Evolutionary conservation across 768 basidiomycete species (phyloP).

Genomic region (Russula sp.): DNA sequence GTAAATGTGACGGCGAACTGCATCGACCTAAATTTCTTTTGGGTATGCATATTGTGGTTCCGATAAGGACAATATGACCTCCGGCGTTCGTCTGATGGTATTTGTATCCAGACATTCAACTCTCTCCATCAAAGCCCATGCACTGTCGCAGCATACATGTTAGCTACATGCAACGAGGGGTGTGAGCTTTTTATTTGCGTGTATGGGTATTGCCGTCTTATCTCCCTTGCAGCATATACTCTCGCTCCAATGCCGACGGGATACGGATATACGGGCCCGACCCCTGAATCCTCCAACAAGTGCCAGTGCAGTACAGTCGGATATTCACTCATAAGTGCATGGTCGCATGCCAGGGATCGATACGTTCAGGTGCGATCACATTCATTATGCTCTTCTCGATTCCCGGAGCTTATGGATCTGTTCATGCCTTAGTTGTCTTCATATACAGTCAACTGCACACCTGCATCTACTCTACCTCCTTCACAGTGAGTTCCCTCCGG

Average conservation of each 20-base stretch:
- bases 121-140: too few relatives aligned
- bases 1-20: not conserved
- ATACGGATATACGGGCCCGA: not conserved
- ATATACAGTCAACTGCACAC: constrained; percentile 9
- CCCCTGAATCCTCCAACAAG: accelerated
- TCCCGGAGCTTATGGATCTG: not conserved
- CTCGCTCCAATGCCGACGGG: not conserved
- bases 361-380: not conserved
- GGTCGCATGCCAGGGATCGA: not conserved
- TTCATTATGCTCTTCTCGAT: too few relatives aligned
- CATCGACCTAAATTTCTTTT: not conserved
- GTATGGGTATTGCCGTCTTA: too few relatives aligned
- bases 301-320: constrained; percentile 10
- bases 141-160: not conserved
- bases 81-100: not conserved
- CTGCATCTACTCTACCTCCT: not conserved
- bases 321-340: constrained; percentile 5
- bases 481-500: constrained; percentile 9
- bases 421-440: not conserved
- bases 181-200: not conserved
- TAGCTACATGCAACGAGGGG: not conserved
- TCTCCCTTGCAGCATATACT: not conserved
- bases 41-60: not conserved
- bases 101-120: not conserved
- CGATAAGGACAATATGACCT: not conserved